These are phyloP conservation scores for Kondoa malvinella DNA, from an alignment of 768 basidiomycete species.

Conservation along the genomic window DNA sequence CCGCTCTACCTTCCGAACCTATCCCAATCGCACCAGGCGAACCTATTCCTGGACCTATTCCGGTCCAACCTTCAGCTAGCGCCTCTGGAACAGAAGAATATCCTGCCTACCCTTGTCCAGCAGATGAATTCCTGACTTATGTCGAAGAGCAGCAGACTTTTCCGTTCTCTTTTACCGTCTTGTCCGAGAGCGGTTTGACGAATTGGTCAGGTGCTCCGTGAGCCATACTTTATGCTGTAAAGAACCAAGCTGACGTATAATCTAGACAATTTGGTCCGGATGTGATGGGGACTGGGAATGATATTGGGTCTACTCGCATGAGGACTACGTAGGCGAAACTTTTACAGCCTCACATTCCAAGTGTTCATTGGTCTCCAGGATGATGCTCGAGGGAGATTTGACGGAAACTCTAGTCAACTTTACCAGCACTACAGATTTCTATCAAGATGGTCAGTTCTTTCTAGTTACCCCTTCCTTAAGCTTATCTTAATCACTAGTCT, in stretches of 20 bases:
- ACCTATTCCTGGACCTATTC: too few species aligned
- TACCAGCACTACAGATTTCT: neutral
- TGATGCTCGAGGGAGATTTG: neutral
- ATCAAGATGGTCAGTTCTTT: neutral
- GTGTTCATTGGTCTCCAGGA: neutral
- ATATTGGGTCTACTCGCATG: neutral
- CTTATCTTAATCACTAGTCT: neutral
- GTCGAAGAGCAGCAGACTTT: neutral
- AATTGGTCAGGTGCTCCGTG: neutral
- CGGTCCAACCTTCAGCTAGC: neutral
- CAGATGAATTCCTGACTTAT: neutral
- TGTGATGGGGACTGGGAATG: neutral
- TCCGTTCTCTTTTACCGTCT: neutral
- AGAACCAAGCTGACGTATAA: too few species aligned
- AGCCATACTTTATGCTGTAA: neutral
- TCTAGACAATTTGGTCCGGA: neutral
- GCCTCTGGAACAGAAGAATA: neutral
- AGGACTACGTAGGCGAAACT: neutral
- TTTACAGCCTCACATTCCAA: too few species aligned
- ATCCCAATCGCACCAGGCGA: too few species aligned
- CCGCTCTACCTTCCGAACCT: too few species aligned
- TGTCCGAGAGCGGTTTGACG: neutral
- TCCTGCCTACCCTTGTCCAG: neutral
- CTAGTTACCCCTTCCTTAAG: neutral
- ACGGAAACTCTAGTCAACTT: neutral